phyloP scores from a whole-genome alignment of 2,329 filamentous ascomycete genomes.

The Talaromyces sp. region DNA sequence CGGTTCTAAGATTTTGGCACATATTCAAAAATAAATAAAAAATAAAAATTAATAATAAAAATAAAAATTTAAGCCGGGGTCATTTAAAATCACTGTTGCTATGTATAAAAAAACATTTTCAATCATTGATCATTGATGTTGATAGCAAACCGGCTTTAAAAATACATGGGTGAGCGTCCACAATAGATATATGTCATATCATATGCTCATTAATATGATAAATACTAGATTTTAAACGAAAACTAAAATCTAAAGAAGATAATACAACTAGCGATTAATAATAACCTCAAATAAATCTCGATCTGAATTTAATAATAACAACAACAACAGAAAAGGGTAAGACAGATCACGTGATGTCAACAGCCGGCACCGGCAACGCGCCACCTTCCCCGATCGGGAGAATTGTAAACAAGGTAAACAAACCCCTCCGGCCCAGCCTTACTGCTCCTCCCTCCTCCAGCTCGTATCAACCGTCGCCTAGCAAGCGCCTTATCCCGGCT shows the following conservation, averaged over 20 bases:
- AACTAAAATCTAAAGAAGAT: too few relatives aligned
- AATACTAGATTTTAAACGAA: too few relatives aligned
- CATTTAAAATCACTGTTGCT: too few relatives aligned
- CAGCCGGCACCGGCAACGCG: conserved; percentile 5
- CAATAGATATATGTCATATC: too few relatives aligned
- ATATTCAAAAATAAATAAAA: background rate
- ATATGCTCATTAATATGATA: too few relatives aligned
- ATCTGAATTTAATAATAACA: too few relatives aligned
- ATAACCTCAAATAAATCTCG: too few relatives aligned
- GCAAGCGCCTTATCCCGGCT: conserved; percentile 6
- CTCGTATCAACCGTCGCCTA: background rate
- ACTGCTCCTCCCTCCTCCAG: conserved; percentile 6
- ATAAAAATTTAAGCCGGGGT: background rate
- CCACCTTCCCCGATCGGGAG: conserved; percentile 32
- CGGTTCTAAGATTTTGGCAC: background rate
- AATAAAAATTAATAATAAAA: background rate
- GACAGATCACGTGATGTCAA: conserved; percentile 9
- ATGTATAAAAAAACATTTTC: background rate
- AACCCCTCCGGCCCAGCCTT: conserved; percentile 10
- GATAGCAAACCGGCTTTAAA: too few relatives aligned
- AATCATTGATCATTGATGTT: too few relatives aligned
- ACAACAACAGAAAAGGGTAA: background rate
- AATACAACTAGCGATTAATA: too few relatives aligned
- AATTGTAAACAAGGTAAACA: conserved; percentile 32
- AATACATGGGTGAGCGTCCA: too few relatives aligned